phyloP scores from a whole-genome alignment of 2,329 filamentous ascomycete genomes.

The Daldinia sp. region DNA sequence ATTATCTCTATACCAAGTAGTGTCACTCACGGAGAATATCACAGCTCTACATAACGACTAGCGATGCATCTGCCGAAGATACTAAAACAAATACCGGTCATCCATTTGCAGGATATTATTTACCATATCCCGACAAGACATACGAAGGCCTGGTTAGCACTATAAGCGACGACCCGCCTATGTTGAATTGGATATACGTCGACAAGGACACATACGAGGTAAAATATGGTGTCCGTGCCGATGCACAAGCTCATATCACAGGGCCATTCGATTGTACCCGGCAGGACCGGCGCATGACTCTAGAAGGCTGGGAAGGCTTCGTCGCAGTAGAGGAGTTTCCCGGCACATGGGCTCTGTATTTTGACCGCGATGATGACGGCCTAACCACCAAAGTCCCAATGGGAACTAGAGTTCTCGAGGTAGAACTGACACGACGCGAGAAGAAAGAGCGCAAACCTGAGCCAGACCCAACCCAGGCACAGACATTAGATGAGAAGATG shows the following conservation, averaged over 20 bases:
- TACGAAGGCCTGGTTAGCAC: conserved; percentile 58
- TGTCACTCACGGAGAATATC: conserved; percentile 5
- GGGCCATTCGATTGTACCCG: conserved; percentile 61
- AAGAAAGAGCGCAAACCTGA: conserved; percentile 52
- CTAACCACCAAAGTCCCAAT: conserved; percentile 55
- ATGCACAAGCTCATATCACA: conserved; percentile 54
- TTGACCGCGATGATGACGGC: conserved; percentile 56
- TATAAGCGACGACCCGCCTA: conserved; percentile 58
- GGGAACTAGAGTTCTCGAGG: conserved; percentile 61
- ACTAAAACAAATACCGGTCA: conserved; percentile 52
- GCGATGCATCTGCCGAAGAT: conserved; percentile 39
- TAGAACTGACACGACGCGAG: conserved; percentile 63
- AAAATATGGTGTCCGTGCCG: conserved; percentile 55
- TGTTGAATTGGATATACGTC: conserved; percentile 61
- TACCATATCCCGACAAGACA: conserved; percentile 63
- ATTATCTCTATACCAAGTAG: background rate
- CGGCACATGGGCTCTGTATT: conserved; percentile 57
- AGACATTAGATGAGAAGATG: conserved; percentile 46
- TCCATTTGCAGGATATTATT: conserved; percentile 64
- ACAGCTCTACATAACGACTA: conserved; percentile 58
- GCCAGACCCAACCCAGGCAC: conserved; percentile 35
- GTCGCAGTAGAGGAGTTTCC: conserved; percentile 55
- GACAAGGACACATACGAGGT: conserved; percentile 56
- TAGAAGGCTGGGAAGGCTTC: conserved; percentile 61
- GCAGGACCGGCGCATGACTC: conserved; percentile 59